Base-by-base conservation (phyloP, 495 filamentous ascomycete species). In the Penicillium fimorum region DNA sequence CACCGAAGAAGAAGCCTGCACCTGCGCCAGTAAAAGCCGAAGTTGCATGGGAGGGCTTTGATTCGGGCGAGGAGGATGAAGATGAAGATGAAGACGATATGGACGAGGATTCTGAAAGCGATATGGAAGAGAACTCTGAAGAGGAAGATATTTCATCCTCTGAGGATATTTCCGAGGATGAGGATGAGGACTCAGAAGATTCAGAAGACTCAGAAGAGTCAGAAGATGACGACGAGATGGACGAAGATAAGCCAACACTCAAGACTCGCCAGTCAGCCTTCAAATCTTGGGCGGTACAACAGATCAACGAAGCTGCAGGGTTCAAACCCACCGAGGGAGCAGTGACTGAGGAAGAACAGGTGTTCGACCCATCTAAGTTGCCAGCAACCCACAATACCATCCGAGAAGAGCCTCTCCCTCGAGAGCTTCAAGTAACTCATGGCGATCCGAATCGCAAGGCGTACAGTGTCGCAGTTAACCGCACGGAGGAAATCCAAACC, bases 241-340 rank as follows among this genome's bases (percentile, higher is more conserved):
- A 70, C 40, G 74, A 78, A 18, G 66, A 79, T 24, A 75, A 77
- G 43, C 47, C 50, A 25, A 47, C 61, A 53, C 74, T 69, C 63
- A 79, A 57, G 64, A 80, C 68, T 72, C 69, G 76, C 53, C 63
- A 75, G 27, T 79, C 86, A 20, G 91, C 92, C n/a, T 98, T 98
- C 79, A 97, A 97, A 71, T 79, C 84, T 12, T 98, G 94, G 94
- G 94, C 95, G 13, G 84, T 84, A 27, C 84, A 89, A 59, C 88
- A 92, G 67, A 83, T 92, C 49, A 95, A 96, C 65, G 83, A 90
- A 60, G 85, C 86, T 30, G 62, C 86, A 18, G 84, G 82, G 11
- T 87, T 87, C 63, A 76, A 72, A 9, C 84, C 85, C 17, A 74
- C 76, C 17, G 63, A 67, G 6, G 69, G 56, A n/a, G 71, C 73